Evolutionary conservation across 306 rosid species (phyloP), one percentile per base, ranked within the genome.

Genomic region (Hylodesmum podocarpum): DNA sequence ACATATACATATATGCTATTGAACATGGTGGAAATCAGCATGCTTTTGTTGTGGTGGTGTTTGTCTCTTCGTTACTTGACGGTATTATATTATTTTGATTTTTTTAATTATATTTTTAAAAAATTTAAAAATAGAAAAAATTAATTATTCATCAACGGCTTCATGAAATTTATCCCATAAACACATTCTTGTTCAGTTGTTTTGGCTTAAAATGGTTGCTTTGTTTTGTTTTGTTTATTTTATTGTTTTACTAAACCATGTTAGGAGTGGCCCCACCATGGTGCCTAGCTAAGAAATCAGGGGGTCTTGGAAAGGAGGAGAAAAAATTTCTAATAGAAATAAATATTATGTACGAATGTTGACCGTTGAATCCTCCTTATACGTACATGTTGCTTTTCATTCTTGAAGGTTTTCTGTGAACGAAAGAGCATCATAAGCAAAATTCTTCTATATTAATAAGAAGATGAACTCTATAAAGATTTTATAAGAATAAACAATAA

Each of bases 151-250:
- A n/a, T n/a, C n/a, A n/a, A n/a, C n/a, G n/a, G n/a, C n/a, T n/a
- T n/a, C n/a, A n/a, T n/a, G n/a, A n/a, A n/a, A n/a, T n/a, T n/a
- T n/a, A n/a, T n/a, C n/a, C n/a, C n/a, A n/a, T n/a, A n/a, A n/a
- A n/a, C n/a, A n/a, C n/a, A 78, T 69, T 66, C 69, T 57, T 10
- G 46, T 36, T 25, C 36, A 43, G 57, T 21, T 58, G 72, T 69
- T 78, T 59, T 46, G 47, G 21, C 55, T 50, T 3, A 55, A 53
- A 40, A 53, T 54, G 36, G 47, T 27, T 40, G 25, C 15, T 49
- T 34, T 63, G 6, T 63, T 63, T 34, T n/a, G n/a, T n/a, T n/a
- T n/a, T n/a, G n/a, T 59, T 61, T 7, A 1, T 5, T 61, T 31
- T 15, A n/a, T n/a, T n/a, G n/a, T 54, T 24, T 25, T 12, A 29